phyloP scores from a whole-genome alignment of 495 filamentous ascomycete genomes.

The Penicillium angulare region DNA sequence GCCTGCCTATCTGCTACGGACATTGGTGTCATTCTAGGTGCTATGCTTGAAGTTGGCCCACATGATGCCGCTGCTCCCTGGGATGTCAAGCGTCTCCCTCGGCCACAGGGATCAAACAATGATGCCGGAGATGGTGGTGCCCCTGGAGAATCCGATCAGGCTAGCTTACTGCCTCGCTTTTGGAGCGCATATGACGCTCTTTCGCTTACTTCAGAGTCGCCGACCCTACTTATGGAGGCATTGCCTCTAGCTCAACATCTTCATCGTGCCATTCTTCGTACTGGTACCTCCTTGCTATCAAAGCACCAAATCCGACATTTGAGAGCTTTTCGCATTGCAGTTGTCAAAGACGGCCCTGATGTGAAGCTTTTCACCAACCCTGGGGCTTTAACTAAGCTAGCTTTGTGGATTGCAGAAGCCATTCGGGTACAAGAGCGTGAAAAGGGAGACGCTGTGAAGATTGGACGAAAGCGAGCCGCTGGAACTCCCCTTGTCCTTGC shows the following conservation, averaged over 20 bases:
- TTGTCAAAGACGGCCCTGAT: constrained; percentile 94
- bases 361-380: constrained; percentile 86
- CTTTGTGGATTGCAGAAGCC: constrained; percentile 91
- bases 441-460: constrained; percentile 63
- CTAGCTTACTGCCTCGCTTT: constrained; percentile 61
- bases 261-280: constrained; percentile 89
- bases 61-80: constrained; percentile 35
- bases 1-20: constrained; percentile 90
- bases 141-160: constrained; percentile 33
- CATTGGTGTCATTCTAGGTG: constrained; percentile 84
- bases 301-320: constrained; percentile 93
- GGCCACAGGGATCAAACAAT: constrained; percentile 38
- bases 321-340: constrained; percentile 87
- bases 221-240: constrained; percentile 57
- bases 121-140: constrained; percentile 19
- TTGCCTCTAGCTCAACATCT: constrained; percentile 85
- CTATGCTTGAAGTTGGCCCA: constrained; percentile 84
- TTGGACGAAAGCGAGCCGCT: constrained; percentile 53
- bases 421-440: constrained; percentile 86
- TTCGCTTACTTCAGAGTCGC: constrained; percentile 41
- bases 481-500: constrained; percentile 88
- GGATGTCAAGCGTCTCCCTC: constrained; percentile 35
- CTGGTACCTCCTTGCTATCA: constrained; percentile 83
- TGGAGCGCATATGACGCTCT: constrained; percentile 95
- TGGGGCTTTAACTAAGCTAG: constrained; percentile 86